These are phyloP conservation scores for Thalassiosira hispida DNA, from an alignment of 352 stramenopile genomes.

Conservation along the genomic window DNA sequence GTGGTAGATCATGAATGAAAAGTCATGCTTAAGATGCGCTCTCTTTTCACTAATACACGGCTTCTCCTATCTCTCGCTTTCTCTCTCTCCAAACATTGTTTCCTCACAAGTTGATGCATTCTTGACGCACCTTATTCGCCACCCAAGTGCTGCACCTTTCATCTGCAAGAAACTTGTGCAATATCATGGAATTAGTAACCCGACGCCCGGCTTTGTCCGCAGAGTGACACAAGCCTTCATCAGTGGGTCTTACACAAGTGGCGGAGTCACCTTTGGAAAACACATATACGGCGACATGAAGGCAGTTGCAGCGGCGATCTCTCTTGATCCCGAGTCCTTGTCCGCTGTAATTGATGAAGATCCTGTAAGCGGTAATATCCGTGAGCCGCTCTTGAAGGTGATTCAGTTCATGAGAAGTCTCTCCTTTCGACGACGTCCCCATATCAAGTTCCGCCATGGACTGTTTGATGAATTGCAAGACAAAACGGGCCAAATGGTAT, in stretches of 20 bases:
- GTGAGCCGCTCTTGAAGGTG: conserved; percentile 74
- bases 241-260: conserved; percentile 45
- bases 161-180: conserved; percentile 71
- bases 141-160: conserved; percentile 69
- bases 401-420: conserved; percentile 61
- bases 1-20: not conserved
- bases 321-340: conserved; percentile 70
- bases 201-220: conserved; percentile 66
- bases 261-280: conserved; percentile 56
- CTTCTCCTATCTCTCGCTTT: not conserved
- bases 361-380: conserved; percentile 58
- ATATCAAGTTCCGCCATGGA: conserved; percentile 41
- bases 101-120: conserved; percentile 66
- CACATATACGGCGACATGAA: conserved; percentile 70
- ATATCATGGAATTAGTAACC: conserved; percentile 73
- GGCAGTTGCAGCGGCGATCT: conserved; percentile 72
- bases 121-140: conserved; percentile 70
- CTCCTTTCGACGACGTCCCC: conserved; percentile 36
- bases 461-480: conserved; percentile 23
- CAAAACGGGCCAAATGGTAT: conserved; percentile 74
- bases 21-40: not conserved
- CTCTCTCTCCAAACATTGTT: not conserved
- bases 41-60: not conserved
- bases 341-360: conserved; percentile 66
- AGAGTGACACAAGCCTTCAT: conserved; percentile 71